Conservation (phyloP, 768 basidiomycete genomes). For the Pseudohyphozyma bogoriensis region DNA sequence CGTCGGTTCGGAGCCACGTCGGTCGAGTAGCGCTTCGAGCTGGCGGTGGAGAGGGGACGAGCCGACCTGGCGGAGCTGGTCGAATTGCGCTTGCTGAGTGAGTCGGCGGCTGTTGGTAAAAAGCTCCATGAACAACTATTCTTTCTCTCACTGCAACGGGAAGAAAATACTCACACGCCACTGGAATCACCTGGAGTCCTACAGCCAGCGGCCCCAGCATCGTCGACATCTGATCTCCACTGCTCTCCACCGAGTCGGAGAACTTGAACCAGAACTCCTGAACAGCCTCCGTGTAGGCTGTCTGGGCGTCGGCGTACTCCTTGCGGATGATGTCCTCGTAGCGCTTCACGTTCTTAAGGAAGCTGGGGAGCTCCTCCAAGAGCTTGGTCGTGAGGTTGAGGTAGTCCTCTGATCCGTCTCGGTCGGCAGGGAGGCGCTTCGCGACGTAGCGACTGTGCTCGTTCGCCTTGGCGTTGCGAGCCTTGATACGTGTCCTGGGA, state of each 20-base stretch:
- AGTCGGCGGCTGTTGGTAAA: too few relatives aligned
- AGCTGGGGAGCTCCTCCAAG: conserved; percentile 31
- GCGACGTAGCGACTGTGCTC: conserved; percentile 22
- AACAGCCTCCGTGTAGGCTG: conserved; percentile 20
- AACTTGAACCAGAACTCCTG: conserved; percentile 18
- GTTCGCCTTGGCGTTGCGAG: conserved; percentile 28
- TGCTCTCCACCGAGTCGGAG: background rate
- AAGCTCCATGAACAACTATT: too few relatives aligned
- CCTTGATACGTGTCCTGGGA: conserved; percentile 29
- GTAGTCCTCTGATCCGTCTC: conserved; percentile 26
- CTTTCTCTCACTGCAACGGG: too few relatives aligned
- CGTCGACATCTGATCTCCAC: too few relatives aligned
- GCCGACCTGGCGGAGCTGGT: too few relatives aligned
- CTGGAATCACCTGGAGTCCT: too few relatives aligned
- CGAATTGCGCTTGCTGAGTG: too few relatives aligned
- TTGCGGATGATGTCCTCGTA: conserved; percentile 29
- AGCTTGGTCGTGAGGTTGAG: conserved; percentile 29
- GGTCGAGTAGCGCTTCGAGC: background rate
- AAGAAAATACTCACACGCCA: too few relatives aligned
- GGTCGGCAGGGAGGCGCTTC: conserved; percentile 4
- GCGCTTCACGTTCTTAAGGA: conserved; percentile 28
- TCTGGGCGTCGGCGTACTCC: conserved; percentile 22
- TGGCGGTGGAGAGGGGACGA: conserved; percentile 5
- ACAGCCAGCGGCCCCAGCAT: too few relatives aligned
- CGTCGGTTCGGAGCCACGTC: background rate